Evolutionary conservation across 108 stramenopile species (phyloP).

Genomic region (Cyclotella cryptica): DNA sequence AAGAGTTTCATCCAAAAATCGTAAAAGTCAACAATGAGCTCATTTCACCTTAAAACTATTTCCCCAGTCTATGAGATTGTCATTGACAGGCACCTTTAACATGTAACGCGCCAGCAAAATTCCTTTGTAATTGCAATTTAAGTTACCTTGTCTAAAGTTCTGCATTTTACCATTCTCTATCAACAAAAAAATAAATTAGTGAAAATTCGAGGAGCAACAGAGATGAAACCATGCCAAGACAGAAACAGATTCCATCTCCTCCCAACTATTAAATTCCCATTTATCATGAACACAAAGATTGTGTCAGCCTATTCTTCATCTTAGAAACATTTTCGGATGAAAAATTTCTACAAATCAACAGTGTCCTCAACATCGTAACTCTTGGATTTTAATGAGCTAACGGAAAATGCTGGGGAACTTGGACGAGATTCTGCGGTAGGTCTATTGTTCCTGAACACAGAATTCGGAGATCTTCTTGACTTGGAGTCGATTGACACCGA

Average conservation of each 20-base stretch:
- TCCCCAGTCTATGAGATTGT: too few species aligned
- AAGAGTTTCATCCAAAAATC: too few species aligned
- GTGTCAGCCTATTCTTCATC: too few species aligned
- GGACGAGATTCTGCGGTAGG: background rate
- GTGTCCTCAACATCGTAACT: conserved; percentile 26
- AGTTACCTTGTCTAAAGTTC: background rate
- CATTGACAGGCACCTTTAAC: too few species aligned
- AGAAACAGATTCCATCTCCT: background rate
- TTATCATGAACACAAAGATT: too few species aligned
- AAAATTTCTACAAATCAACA: conserved; percentile 22
- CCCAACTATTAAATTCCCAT: background rate
- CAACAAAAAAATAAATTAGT: background rate
- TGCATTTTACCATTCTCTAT: background rate
- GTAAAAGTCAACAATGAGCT: too few species aligned
- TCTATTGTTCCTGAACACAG: conserved; percentile 8
- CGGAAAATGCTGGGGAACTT: background rate
- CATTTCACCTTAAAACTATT: too few species aligned
- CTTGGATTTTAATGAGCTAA: conserved; percentile 15
- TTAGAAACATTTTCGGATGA: too few species aligned
- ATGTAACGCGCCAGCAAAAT: too few species aligned
- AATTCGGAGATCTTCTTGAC: background rate
- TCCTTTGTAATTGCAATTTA: too few species aligned
- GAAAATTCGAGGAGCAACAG: background rate
- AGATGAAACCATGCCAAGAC: background rate
- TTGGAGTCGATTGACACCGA: background rate